These are phyloP conservation scores for Exophiala lecanii-corni DNA, from an alignment of 2,329 filamentous ascomycete species.

Conservation along the genomic window DNA sequence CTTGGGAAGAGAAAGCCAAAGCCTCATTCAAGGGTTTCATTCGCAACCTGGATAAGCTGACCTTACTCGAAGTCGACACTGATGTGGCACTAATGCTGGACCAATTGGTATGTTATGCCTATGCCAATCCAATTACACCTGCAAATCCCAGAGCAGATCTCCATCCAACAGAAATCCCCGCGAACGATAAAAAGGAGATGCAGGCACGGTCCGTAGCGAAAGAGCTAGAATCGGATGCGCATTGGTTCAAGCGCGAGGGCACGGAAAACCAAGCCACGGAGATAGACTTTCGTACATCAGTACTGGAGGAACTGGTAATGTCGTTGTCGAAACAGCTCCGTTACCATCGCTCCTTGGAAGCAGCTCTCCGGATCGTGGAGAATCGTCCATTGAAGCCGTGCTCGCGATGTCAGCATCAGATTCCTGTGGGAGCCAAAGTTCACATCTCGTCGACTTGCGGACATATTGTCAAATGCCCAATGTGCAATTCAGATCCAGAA, in stretches of 20 bases:
- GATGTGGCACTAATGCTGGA: background rate
- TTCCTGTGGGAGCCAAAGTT: constrained; percentile 30
- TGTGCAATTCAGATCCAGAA: background rate
- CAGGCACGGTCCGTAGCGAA: too few relatives aligned
- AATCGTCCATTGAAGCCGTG: constrained; percentile 26
- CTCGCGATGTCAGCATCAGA: constrained; percentile 31
- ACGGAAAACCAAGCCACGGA: background rate
- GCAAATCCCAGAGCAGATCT: background rate
- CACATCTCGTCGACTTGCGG: constrained; percentile 48
- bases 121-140: background rate
- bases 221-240: background rate
- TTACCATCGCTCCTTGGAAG: constrained; percentile 4
- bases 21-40: background rate
- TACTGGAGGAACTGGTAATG: background rate
- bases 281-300: background rate
- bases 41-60: background rate
- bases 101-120: background rate
- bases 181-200: background rate
- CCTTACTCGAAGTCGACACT: background rate
- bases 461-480: constrained; percentile 33
- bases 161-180: background rate
- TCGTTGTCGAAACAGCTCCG: background rate
- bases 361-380: constrained; percentile 1
- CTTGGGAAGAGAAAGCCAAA: background rate
- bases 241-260: background rate